Evolutionary conservation across 1,284 basidiomycete species (phyloP), one percentile per base, ranked within the genome.

Genomic region (Takashimella tepidaria): DNA sequence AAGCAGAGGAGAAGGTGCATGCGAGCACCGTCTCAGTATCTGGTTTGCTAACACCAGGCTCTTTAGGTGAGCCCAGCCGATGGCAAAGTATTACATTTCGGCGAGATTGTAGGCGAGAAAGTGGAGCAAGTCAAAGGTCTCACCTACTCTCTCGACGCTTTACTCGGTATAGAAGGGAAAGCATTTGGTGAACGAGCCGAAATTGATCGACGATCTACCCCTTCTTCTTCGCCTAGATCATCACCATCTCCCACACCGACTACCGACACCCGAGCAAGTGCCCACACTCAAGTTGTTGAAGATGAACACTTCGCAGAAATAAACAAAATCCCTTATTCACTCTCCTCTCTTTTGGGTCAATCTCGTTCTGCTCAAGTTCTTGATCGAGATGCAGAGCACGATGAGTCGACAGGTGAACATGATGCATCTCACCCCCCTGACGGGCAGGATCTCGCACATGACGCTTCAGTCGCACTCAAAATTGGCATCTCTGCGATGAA

Each of bases 121-220:
- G 90, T 98, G 43, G 93, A 97, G 72, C 93, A 98, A 76, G 92
- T 99, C 68, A 99, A 98, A 76, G 95, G 95, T 16, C 86, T 96
- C 60, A 98, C 92, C 1, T 98, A 98, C 69, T 96, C 92, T 5
- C 82, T 98, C 22, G 88, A 95, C 61, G 92, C 93, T 0, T 80
- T 98, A 0, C 84, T 98, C 8, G 91, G 91, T 40, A 82, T 87
- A 4, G 61, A 69, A 19, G 58, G 58, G 4, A 41, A 57, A 20
- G 61, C 63, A 2, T 57, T 67, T 20, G 65, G 64, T 24, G 59
- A 67, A 43, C 49, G 50, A 48, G 45, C 62, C 41, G 53, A 60
- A 41, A 59, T 69, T 40, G 57, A 54, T 5, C 49, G 46, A 11
- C 45, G 58, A 3, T 49, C 54, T 3, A 42, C 55, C 19, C 25